Evolutionary conservation across 2,329 filamentous ascomycete genomes (phyloP), one percentile per base, ranked within the genome.

Genomic region (Phialemoniopsis sp.): DNA sequence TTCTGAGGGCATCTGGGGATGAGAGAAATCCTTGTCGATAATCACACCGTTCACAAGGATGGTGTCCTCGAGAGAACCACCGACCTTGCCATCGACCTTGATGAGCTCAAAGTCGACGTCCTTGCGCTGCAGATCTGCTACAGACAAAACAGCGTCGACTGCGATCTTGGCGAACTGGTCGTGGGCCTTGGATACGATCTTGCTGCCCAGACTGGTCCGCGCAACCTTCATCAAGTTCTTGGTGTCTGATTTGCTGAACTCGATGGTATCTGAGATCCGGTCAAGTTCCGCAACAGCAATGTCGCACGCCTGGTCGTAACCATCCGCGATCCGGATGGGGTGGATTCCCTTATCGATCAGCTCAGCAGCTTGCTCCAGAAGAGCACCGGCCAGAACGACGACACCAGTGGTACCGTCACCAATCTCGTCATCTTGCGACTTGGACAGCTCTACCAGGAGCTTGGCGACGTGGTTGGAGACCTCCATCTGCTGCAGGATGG

Each of bases 261-360:
- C 75, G 55, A 98, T 89, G 42, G 82, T 80, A 62, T 98, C 94
- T 53, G 89, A 90, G 63, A 98, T 95, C 57, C 79, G 82, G 67
- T 98, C 93, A 37, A 98, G 76, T 69, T 96, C 87, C 21, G 85
- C 82, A 40, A 97, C 87, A 32, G 93, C 93, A 54, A 97, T 91
- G 63, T 98, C 94, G 61, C 94, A 98, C 41, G 93, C 93, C 57
- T 95, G 83, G 62, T 98, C 93, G 68, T 95, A 98, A 38, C 93
- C 93, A 66, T 98, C 93, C 49, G 94, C 94, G 68, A 98, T 97
- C 54, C 94, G 79, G 63, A 98, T 98, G 46, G 93, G 93, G 69
- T 98, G 93, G 56, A 98, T 98, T 60, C 93, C 94, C 79, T 98
- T 98, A 77, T 98, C 94, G 63, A 98, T 97, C 53, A 98, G 80